These are phyloP conservation scores for Tricholoma flavovirens DNA, from an alignment of 768 basidiomycete species.

Conservation along the genomic window DNA sequence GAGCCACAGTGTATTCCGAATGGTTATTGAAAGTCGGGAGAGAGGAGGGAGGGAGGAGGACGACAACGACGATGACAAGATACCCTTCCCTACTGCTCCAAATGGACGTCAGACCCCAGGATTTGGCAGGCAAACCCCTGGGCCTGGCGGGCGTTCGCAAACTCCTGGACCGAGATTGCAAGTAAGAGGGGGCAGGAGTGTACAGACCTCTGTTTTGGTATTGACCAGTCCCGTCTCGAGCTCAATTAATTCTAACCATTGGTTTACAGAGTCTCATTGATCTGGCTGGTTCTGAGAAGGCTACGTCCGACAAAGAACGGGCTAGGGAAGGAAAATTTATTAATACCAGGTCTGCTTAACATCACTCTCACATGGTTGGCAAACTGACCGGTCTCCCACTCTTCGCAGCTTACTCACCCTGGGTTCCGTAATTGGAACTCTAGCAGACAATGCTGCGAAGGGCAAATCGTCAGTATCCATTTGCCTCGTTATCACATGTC, in stretches of 20 bases:
- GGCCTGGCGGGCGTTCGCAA: conserved; percentile 16
- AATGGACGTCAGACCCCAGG: conserved; percentile 26
- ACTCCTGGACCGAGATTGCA: conserved; percentile 66
- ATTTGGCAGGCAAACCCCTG: conserved; percentile 38
- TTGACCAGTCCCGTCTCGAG: conserved; percentile 8
- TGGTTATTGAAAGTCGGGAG: conserved; percentile 87
- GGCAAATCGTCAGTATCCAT: conserved; percentile 52
- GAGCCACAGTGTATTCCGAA: conserved; percentile 89
- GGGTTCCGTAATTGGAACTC: conserved; percentile 86
- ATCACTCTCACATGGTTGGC: background rate
- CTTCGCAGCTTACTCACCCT: conserved; percentile 74
- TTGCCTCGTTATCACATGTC: background rate
- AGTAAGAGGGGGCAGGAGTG: conserved; percentile 72
- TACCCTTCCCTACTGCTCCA: conserved; percentile 20
- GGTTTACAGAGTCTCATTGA: conserved; percentile 76
- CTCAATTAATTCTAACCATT: conserved; percentile 4
- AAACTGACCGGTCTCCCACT: conserved; percentile 1
- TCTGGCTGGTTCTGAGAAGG: conserved; percentile 94
- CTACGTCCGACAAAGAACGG: conserved; percentile 91
- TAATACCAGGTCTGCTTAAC: conserved; percentile 63
- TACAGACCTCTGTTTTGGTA: conserved; percentile 72
- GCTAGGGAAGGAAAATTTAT: conserved; percentile 97
- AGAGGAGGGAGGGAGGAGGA: conserved; percentile 32
- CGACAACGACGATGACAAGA: conserved; percentile 40
- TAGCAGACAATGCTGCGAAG: conserved; percentile 82